Conservation (phyloP, 2,329 filamentous ascomycete genomes). For the Torrubiellomyces zombiae region DNA sequence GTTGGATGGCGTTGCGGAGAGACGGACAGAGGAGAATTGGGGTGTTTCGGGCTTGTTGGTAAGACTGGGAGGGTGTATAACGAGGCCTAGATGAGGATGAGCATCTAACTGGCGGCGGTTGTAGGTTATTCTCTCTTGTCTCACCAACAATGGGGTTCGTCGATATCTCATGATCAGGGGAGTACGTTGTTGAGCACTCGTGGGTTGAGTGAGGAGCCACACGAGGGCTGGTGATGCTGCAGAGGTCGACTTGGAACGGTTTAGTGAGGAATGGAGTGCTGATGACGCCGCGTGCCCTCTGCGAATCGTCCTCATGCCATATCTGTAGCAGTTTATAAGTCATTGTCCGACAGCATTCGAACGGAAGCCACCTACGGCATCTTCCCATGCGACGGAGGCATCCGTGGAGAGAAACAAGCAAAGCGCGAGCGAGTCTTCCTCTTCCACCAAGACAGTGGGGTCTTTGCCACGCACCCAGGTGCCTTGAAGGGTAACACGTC, state of each 20-base stretch:
- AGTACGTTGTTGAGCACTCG: slow-evolving; percentile 30
- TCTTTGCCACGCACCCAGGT: slow-evolving; percentile 17
- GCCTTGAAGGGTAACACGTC: slow-evolving; percentile 25
- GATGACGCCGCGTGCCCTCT: slow-evolving; percentile 35
- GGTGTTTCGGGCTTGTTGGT: slow-evolving; percentile 16
- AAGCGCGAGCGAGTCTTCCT: slow-evolving; percentile 25
- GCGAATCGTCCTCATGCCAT: slow-evolving; percentile 20
- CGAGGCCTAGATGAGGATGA: slow-evolving; percentile 21
- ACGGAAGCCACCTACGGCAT: slow-evolving; percentile 22
- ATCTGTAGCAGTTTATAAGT: slow-evolving; percentile 17
- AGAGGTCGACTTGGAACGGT: slow-evolving; percentile 32
- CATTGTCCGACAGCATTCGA: not conserved
- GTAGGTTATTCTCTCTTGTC: too few relatives aligned
- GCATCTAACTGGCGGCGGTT: too few relatives aligned
- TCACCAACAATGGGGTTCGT: slow-evolving; percentile 14
- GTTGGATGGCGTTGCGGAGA: slow-evolving; percentile 34
- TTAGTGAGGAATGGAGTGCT: slow-evolving; percentile 32
- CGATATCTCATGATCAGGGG: slow-evolving; percentile 14
- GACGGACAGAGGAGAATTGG: slow-evolving; percentile 33
- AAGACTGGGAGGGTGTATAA: slow-evolving; percentile 21
- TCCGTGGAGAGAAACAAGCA: slow-evolving; percentile 34
- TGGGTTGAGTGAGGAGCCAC: slow-evolving; percentile 20
- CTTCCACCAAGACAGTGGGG: slow-evolving; percentile 21
- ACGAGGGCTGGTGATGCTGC: slow-evolving; percentile 8
- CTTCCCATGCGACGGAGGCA: slow-evolving; percentile 39